A percentile compares a stretch with the other conserved stretches of the same genome.
phyloP scores from a whole-genome alignment of 768 basidiomycete species.

The Hemileccinum impolitum region DNA sequence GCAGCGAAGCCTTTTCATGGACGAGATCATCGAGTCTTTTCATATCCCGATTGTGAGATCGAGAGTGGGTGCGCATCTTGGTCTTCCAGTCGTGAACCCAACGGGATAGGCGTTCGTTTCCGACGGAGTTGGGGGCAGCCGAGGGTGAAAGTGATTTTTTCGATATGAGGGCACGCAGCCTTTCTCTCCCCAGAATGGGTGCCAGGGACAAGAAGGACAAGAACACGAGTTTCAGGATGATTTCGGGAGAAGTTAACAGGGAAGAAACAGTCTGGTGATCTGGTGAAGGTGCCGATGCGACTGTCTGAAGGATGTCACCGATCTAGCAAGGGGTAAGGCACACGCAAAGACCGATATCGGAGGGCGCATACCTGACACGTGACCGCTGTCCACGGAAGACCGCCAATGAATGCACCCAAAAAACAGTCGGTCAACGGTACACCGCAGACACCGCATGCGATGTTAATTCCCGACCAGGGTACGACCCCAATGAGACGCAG shows the following conservation, averaged over 20 bases:
- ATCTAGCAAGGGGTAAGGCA: slow-evolving; percentile 46
- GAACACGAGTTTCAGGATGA: slow-evolving; percentile 79
- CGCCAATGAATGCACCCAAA: slow-evolving; percentile 80
- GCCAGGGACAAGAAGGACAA: slow-evolving; percentile 83
- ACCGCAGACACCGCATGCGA: slow-evolving; percentile 90
- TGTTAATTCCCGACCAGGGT: slow-evolving; percentile 97
- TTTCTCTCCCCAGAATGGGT: slow-evolving; percentile 76
- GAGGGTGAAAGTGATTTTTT: slow-evolving; percentile 24
- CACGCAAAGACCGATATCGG: slow-evolving; percentile 12
- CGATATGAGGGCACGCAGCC: slow-evolving; percentile 56
- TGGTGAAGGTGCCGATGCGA: slow-evolving; percentile 68
- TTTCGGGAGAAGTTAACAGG: slow-evolving; percentile 77
- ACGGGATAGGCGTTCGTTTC: slow-evolving; percentile 38
- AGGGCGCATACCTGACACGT: slow-evolving; percentile 69
- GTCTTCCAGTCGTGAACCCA: slow-evolving; percentile 71
- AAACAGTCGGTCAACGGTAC: slow-evolving; percentile 73
- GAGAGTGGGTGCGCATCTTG: slow-evolving; percentile 54
- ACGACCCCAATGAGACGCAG: slow-evolving; percentile 90
- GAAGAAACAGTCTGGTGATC: slow-evolving; percentile 79
- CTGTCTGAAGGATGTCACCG: slow-evolving; percentile 83
- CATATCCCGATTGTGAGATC: slow-evolving; percentile 45
- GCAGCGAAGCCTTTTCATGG: slow-evolving; percentile 46
- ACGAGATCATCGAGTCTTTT: slow-evolving; percentile 50
- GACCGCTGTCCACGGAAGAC: slow-evolving; percentile 87
- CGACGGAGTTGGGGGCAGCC: slow-evolving; percentile 16